A percentile compares a stretch with the other conserved stretches of the same genome.
Evolutionary conservation across 2,329 filamentous ascomycete genomes (phyloP).

Genomic region (Cadophora luteo-olivacea): DNA sequence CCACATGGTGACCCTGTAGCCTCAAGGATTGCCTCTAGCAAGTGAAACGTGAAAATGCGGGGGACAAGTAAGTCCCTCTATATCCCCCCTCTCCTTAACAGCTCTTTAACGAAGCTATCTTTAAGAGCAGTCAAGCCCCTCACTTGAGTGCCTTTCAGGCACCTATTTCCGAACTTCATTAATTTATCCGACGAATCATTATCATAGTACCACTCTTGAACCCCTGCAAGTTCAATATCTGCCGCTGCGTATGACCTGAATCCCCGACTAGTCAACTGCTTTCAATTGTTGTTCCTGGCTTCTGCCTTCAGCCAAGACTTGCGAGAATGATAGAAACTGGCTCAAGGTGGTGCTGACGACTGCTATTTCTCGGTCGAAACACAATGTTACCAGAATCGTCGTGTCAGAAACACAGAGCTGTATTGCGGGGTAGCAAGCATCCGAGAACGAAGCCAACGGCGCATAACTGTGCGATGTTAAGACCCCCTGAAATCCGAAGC

Average conservation of each 20-base stretch:
- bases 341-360: slow-evolving; percentile 44
- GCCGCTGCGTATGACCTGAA: slow-evolving; percentile 31
- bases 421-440: background rate
- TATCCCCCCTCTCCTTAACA: slow-evolving; percentile 18
- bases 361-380: slow-evolving; percentile 47
- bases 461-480: slow-evolving; percentile 12
- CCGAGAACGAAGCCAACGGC: background rate
- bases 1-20: slow-evolving; percentile 30
- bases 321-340: slow-evolving; percentile 40
- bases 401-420: slow-evolving; percentile 47
- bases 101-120: slow-evolving; percentile 30
- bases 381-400: slow-evolving; percentile 50
- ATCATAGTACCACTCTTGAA: slow-evolving; percentile 17
- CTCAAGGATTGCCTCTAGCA: slow-evolving; percentile 23
- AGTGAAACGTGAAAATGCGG: slow-evolving; percentile 38
- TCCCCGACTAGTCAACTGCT: background rate
- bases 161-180: slow-evolving; percentile 30
- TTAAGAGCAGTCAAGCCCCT: slow-evolving; percentile 32
- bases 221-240: slow-evolving; percentile 28
- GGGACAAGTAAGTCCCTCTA: slow-evolving; percentile 27
- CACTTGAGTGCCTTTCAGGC: slow-evolving; percentile 34
- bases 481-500: background rate
- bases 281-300: slow-evolving; percentile 27
- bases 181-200: slow-evolving; percentile 36
- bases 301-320: slow-evolving; percentile 23